These are phyloP conservation scores for Macroventuria anomochaeta DNA, from an alignment of 2,329 filamentous ascomycete genomes.

Conservation along the genomic window DNA sequence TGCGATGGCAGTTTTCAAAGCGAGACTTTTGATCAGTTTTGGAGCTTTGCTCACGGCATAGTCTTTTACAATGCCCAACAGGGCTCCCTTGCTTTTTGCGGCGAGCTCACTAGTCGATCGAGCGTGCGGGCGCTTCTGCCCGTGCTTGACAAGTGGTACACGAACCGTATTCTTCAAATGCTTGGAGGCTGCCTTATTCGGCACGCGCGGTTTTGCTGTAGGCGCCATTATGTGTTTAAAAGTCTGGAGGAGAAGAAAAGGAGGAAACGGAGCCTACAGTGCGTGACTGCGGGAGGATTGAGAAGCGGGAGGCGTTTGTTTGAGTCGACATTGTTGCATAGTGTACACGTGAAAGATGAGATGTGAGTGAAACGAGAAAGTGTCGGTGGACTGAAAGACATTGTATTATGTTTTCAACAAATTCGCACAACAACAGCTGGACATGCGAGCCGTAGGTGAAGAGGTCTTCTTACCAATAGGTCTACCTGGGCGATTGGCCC, in stretches of 20 bases:
- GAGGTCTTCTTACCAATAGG: too few relatives aligned
- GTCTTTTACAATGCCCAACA: constrained; percentile 22
- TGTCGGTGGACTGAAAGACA: background rate
- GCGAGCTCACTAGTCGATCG: constrained; percentile 13
- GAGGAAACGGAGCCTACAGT: background rate
- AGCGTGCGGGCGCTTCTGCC: constrained; percentile 19
- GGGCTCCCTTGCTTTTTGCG: constrained; percentile 6
- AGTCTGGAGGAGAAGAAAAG: background rate
- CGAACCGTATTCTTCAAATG: constrained; percentile 24
- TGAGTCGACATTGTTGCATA: background rate
- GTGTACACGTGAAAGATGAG: background rate
- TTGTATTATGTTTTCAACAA: background rate
- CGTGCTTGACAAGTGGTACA: constrained; percentile 16
- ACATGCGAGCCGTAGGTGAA: too few relatives aligned
- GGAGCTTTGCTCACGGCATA: constrained; percentile 17
- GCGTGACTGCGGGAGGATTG: background rate
- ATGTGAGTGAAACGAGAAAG: background rate
- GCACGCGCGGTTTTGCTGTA: background rate
- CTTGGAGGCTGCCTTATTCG: background rate
- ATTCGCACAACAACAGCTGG: too few relatives aligned
- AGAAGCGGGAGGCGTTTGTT: background rate
- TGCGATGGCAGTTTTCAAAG: constrained; percentile 20
- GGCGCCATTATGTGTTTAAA: background rate
- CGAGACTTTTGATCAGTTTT: constrained; percentile 9
- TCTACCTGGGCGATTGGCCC: too few relatives aligned